Evolutionary conservation across 1,139 yeast species (phyloP), one percentile per base, ranked within the genome.

Genomic region (Kodamaea suecica): DNA sequence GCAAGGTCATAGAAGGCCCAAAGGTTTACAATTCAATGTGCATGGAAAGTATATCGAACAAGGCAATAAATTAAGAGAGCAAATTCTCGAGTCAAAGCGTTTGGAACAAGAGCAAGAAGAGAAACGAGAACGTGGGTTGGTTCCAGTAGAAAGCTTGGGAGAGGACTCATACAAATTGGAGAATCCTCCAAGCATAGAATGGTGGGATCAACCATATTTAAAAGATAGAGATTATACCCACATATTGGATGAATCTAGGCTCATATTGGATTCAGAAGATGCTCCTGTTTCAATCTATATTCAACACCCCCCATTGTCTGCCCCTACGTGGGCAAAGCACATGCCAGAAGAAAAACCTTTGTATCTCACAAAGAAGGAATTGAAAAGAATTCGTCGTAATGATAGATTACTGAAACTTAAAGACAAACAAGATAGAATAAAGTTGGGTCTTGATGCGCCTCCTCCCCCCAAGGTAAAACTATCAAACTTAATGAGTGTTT

Each of bases 401-500:
- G 81, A 77, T 28, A 64, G 97, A 38, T 78, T 80, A 33, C 71
- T 73, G 34, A 67, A 62, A 38, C 76, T 78, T 41, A 80, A 82
- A 49, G 92, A 81, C 33, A 72, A 74, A 41, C 95, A 86, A 52
- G 94, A 87, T 47, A 66, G 85, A 32, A 81, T 90, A 19, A 73
- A 80, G 42, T 63, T 86, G 4, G 98, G 98, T 0, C 61, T 90
- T 16, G 88, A 82, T 33, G 84, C 95, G 0, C 84, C 95, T 2
- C 97, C 96, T 0, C 83, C 84, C 5, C 95, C 97, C 2, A 92
- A 90, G 57, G 86, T 90, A 20, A 86, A 82, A 49, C 63, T 87
- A 35, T 76, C 82, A 30, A 92, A 90, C 53, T 70, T 90, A 55
- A 84, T 86, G 88, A 82, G 76, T 46, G 95, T 87, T 0, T 66